A percentile compares a stretch with the other conserved stretches of the same genome.
Evolutionary conservation across 176 grass and related monocot species (phyloP).

Genomic region (Zoysia japonica): DNA sequence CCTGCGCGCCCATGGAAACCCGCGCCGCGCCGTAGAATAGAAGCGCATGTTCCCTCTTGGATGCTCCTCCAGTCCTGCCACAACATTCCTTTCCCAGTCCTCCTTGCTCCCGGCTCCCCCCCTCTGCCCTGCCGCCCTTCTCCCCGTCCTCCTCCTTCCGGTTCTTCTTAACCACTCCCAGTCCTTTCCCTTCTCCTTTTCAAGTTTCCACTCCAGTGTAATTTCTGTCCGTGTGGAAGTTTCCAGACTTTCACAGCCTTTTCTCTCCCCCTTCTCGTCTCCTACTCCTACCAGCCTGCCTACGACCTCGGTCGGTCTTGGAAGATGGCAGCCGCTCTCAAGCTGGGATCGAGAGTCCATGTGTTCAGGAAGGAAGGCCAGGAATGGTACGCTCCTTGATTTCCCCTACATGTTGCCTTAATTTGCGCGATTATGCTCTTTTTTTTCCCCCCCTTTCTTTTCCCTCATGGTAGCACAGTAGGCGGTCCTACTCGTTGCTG

Average conservation of each 20-base stretch:
- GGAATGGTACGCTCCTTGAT: constrained; percentile 53
- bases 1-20: too few relatives aligned
- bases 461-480: background rate
- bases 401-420: constrained; percentile 34
- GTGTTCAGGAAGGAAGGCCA: constrained; percentile 71
- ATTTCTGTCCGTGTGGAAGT: too few relatives aligned
- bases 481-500: too few relatives aligned
- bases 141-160: background rate
- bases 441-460: background rate
- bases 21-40: background rate
- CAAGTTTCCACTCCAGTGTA: too few relatives aligned
- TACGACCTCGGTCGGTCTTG: background rate
- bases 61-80: constrained; percentile 12
- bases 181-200: too few relatives aligned
- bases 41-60: constrained; percentile 49
- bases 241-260: too few relatives aligned
- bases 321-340: constrained; percentile 66
- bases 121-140: background rate
- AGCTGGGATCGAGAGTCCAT: constrained; percentile 74
- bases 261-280: too few relatives aligned
- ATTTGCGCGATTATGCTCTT: background rate
- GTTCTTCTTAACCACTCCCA: too few relatives aligned
- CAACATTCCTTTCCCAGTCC: constrained; percentile 48
- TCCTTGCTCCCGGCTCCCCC: background rate
- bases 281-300: background rate